Evolutionary conservation across 306 rosid genomes (phyloP), one percentile per base, ranked within the genome.

Genomic region (Canavalia ensiformis): DNA sequence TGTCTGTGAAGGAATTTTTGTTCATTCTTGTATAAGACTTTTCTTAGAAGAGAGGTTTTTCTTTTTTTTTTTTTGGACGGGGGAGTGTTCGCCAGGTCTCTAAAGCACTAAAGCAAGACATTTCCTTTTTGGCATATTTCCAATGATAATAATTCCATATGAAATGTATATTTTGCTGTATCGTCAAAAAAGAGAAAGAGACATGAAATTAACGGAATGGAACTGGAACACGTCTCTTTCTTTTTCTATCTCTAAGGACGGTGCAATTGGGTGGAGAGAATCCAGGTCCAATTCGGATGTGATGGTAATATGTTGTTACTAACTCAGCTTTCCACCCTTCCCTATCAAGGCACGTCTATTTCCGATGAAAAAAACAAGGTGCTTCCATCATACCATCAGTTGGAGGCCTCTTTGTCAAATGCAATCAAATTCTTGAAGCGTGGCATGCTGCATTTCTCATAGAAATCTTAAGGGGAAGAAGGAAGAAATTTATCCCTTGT

Each of bases 231-330:
- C 4, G 41, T 37, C 41, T 37, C 41, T 37, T 37, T 55, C 62
- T 28, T 34, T 56, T 1, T 50, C 62, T 7, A 4, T 2, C 35
- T 3, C 10, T 12, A 50, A 50, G 57, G 29, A 51, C 13, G 28
- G 28, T 51, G 29, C 29, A 51, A 7, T 34, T 31, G 18, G 33
- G 12, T 28, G 12, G 37, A 57, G 37, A 57, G 37, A 28, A 29
- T 30, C 35, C 4, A 30, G 4, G 67, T 11, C 67, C 67, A 33
- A 31, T 31, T 60, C 31, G 67, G 67, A 18, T 60, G 18, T 60
- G 67, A 60, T 60, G 67, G 31, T 60, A 60, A 31, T 31, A n/a
- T 57, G 64, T 57, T 57, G 13, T 57, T 57, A 29, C 35, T 9
- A 29, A 2, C 12, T 5, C 8, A 57, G 4, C 0, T 59, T 8